Percentiles rank a stretch among this genome's conserved stretches.
phyloP scores from a whole-genome alignment of 1,284 basidiomycete genomes.

The Inonotus hispidus region DNA sequence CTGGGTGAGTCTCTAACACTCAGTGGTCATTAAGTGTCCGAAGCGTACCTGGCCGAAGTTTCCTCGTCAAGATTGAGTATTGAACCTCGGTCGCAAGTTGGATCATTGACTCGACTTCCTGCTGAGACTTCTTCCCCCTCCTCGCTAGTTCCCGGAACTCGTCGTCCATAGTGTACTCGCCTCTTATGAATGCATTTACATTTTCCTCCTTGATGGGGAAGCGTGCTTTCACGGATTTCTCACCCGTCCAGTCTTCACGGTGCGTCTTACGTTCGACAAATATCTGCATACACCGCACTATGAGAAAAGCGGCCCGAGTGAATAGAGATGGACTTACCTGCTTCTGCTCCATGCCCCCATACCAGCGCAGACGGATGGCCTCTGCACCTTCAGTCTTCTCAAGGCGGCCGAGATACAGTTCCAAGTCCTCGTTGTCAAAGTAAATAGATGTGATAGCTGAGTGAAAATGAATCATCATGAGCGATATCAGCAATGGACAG shows the following conservation, averaged over 20 bases:
- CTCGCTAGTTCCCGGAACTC: conserved; percentile 87
- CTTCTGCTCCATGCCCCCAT: conserved; percentile 86
- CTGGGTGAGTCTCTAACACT: neutral
- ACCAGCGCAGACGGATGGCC: conserved; percentile 95
- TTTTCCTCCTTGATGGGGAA: conserved; percentile 96
- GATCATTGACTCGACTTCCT: conserved; percentile 93
- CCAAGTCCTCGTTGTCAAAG: conserved; percentile 93
- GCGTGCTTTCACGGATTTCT: conserved; percentile 98
- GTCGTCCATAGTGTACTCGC: conserved; percentile 90
- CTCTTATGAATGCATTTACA: conserved; percentile 87
- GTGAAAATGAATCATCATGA: neutral
- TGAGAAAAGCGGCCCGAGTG: neutral
- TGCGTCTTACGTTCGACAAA: conserved; percentile 99
- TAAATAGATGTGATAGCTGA: conserved; percentile 84
- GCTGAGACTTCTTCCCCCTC: conserved; percentile 92
- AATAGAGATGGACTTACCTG: conserved; percentile 43
- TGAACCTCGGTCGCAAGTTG: conserved; percentile 97
- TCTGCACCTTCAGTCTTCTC: conserved; percentile 99
- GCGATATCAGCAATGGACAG: neutral
- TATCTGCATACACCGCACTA: conserved; percentile 47
- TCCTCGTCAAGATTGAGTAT: conserved; percentile 83
- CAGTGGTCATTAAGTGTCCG: neutral
- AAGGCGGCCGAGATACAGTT: conserved; percentile 94
- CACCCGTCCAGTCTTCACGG: conserved; percentile 98
- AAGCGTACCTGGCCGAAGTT: conserved; percentile 69